Evolutionary conservation across 2,329 filamentous ascomycete species (phyloP).

Genomic region (Cladosporium velox): DNA sequence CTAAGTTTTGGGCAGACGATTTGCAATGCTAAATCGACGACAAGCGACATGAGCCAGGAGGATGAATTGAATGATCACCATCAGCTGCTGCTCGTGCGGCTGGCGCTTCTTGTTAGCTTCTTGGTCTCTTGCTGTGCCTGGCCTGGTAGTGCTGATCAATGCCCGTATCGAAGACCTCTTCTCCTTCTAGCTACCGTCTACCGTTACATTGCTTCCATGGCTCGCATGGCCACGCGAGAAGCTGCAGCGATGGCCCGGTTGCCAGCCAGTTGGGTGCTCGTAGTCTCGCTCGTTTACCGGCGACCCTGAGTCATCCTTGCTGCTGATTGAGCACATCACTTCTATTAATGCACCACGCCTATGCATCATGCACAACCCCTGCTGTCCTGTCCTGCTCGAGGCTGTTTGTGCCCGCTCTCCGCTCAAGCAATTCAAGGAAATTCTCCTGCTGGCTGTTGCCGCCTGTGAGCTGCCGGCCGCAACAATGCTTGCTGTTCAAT

Average conservation of each 20-base stretch:
- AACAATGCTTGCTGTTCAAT: not conserved
- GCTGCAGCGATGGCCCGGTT: not conserved
- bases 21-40: slow-evolving; percentile 10
- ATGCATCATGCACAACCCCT: slow-evolving; percentile 6
- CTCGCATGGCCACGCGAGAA: slow-evolving; percentile 18
- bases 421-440: not conserved
- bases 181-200: not conserved
- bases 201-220: slow-evolving; percentile 9
- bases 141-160: slow-evolving; percentile 4
- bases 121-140: not conserved
- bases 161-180: not conserved
- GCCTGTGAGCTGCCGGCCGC: too few species aligned
- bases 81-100: not conserved
- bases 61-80: not conserved
- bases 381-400: not conserved
- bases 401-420: not conserved
- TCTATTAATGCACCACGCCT: slow-evolving; percentile 12
- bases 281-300: not conserved
- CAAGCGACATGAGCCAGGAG: slow-evolving; percentile 4
- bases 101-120: not conserved
- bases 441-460: not conserved
- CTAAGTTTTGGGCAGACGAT: not conserved
- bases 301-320: slow-evolving; percentile 12
- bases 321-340: slow-evolving; percentile 13
- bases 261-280: not conserved